These are phyloP conservation scores for Trametes meyenii DNA, from an alignment of 768 basidiomycete genomes.

Conservation along the genomic window DNA sequence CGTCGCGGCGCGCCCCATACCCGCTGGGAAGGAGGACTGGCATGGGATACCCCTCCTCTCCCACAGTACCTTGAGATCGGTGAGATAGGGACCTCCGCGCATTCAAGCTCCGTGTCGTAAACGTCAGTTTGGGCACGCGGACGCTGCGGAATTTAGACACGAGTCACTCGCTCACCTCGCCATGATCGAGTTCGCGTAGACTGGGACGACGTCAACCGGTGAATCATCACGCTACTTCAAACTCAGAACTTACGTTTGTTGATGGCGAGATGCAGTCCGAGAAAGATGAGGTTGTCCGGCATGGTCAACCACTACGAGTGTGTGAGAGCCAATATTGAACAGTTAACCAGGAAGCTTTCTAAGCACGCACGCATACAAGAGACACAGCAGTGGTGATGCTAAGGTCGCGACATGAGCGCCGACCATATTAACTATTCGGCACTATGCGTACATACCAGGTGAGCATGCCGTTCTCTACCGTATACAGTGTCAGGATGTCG, in stretches of 20 bases:
- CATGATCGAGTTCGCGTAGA: conserved; percentile 24
- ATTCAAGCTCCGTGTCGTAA: conserved; percentile 14
- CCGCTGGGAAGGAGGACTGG: neutral
- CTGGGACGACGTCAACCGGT: neutral
- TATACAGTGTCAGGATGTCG: conserved; percentile 28
- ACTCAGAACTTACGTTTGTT: conserved; percentile 26
- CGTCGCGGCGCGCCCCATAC: neutral
- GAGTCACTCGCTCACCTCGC: conserved; percentile 12
- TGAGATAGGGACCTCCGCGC: conserved; percentile 8
- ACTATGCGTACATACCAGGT: conserved; percentile 25
- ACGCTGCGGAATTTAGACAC: no score
- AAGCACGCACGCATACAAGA: conserved; percentile 27
- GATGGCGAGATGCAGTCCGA: conserved; percentile 30
- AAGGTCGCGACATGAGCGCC: neutral
- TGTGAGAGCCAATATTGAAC: neutral
- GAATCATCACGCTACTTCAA: neutral
- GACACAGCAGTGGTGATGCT: conserved; percentile 27
- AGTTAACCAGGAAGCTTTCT: neutral
- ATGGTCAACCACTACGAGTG: conserved; percentile 28
- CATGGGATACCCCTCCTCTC: neutral
- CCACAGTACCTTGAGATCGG: neutral
- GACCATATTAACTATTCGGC: no score
- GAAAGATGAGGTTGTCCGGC: conserved; percentile 27
- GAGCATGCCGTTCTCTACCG: conserved; percentile 29
- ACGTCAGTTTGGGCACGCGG: neutral